phyloP scores from a whole-genome alignment of 139 green algal species.

The Pedinophyceae sp. region DNA sequence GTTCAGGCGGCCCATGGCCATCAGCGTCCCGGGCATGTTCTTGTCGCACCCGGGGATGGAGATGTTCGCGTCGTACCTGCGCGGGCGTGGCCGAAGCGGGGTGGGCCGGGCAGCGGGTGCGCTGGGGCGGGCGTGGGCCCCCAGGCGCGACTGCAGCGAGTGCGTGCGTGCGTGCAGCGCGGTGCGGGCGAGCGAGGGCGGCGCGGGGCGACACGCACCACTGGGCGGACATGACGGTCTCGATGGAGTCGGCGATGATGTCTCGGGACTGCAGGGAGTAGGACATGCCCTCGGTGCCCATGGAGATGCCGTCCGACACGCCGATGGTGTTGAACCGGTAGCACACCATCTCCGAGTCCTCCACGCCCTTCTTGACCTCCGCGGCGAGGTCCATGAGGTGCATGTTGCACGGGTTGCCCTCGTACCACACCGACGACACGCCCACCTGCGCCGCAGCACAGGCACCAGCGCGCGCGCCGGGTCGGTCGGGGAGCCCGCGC shows the following conservation, averaged over 20 bases:
- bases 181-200: not conserved
- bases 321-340: constrained; percentile 65
- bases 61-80: constrained; percentile 82
- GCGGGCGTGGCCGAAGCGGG: not conserved
- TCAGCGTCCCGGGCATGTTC: constrained; percentile 96
- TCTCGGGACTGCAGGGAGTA: constrained; percentile 74
- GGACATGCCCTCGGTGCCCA: constrained; percentile 97
- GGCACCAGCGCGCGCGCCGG: not conserved
- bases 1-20: constrained; percentile 92
- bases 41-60: constrained; percentile 87
- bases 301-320: constrained; percentile 92
- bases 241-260: constrained; percentile 88
- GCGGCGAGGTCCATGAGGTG: constrained; percentile 85
- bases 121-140: no score
- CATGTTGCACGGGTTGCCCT: constrained; percentile 99
- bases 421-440: constrained; percentile 91
- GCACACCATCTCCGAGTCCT: constrained; percentile 66
- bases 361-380: constrained; percentile 83
- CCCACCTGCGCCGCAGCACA: constrained; percentile 41
- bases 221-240: constrained; percentile 91
- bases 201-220: no score
- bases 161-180: not conserved
- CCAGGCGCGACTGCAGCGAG: no score
- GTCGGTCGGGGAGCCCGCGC: no score
- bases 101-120: not conserved